phyloP scores from a whole-genome alignment of 2,329 filamentous ascomycete genomes.

The Apiospora phragmitis region DNA sequence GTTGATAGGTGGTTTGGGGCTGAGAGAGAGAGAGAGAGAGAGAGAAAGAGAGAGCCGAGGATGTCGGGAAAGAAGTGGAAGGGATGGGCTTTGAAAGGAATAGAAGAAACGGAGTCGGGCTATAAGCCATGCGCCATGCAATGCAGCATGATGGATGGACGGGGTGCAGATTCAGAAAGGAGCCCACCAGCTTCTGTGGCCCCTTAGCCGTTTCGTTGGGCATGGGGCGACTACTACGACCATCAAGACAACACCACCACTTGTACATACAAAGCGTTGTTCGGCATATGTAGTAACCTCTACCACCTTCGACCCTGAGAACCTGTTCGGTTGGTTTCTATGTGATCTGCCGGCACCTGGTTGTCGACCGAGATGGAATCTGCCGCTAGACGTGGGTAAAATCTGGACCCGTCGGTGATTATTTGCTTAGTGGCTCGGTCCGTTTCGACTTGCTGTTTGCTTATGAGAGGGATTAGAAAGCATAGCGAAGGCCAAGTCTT shows the following conservation, averaged over 20 bases:
- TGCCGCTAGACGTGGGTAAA: background rate
- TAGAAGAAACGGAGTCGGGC: background rate
- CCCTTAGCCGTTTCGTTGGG: background rate
- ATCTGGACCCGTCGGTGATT: background rate
- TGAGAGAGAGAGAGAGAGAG: background rate
- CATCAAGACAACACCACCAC: background rate
- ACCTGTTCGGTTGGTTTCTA: background rate
- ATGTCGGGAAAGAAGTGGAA: background rate
- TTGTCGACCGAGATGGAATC: background rate
- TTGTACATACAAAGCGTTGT: background rate
- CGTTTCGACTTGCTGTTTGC: background rate
- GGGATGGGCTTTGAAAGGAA: background rate
- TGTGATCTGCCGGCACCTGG: background rate
- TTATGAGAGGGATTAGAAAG: conserved; percentile 1
- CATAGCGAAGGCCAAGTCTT: background rate
- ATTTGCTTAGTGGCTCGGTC: background rate
- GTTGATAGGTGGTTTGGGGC: background rate
- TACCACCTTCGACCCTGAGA: background rate
- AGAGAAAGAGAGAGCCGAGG: background rate
- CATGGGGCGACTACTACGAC: background rate
- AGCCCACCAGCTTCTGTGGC: background rate
- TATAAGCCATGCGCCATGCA: background rate
- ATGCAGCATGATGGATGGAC: background rate
- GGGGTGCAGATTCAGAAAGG: background rate
- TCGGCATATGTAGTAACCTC: background rate